phyloP scores from a whole-genome alignment of 306 rosid species.

The Fagus sylvatica region DNA sequence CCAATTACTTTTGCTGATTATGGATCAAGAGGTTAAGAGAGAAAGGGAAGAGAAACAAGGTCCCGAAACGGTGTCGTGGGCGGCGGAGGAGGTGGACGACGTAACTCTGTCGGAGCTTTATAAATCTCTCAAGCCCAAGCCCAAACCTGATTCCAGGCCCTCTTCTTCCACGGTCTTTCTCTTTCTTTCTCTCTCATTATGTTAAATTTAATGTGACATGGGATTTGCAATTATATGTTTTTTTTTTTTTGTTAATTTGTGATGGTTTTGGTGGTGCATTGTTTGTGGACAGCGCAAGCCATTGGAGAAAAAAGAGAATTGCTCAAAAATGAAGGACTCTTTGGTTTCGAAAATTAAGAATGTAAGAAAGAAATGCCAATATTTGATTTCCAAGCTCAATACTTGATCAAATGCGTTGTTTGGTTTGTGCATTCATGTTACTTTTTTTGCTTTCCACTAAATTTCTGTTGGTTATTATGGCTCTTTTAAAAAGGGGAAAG shows the following conservation, averaged over 20 bases:
- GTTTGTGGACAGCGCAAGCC: slow-evolving; percentile 39
- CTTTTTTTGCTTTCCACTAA: too few relatives aligned
- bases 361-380: slow-evolving; percentile 33
- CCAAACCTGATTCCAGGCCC: slow-evolving; percentile 29
- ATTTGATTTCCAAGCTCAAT: too few relatives aligned
- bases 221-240: background rate
- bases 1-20: background rate
- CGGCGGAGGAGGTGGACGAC: slow-evolving; percentile 20
- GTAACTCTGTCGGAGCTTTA: slow-evolving; percentile 31
- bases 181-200: background rate
- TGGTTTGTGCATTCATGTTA: background rate
- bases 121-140: slow-evolving; percentile 23
- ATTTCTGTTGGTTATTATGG: too few relatives aligned
- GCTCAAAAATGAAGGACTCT: slow-evolving; percentile 37
- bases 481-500: too few relatives aligned
- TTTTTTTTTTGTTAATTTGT: background rate
- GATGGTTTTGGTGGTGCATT: slow-evolving; percentile 32
- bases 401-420: background rate
- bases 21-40: slow-evolving; percentile 22
- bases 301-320: slow-evolving; percentile 40
- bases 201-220: too few relatives aligned
- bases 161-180: slow-evolving; percentile 30
- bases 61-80: background rate
- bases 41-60: slow-evolving; percentile 7
- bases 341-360: slow-evolving; percentile 36